A percentile compares a stretch with the other conserved stretches of the same genome.
Evolutionary conservation across 1,284 basidiomycete species (phyloP).

Genomic region (Trametes polyzona): DNA sequence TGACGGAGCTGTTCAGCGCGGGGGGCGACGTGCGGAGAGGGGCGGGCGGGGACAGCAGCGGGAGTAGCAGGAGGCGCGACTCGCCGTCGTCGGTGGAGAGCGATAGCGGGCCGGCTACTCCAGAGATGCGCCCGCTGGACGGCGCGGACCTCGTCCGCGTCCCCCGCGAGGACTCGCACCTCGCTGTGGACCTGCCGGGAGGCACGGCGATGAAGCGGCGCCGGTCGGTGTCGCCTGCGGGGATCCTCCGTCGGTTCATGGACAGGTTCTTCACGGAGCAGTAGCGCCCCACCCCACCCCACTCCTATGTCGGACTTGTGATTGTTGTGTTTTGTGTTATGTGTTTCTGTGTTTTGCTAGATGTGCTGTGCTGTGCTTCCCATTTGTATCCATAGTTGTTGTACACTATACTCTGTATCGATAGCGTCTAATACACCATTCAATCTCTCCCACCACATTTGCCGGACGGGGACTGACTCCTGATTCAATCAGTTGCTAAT

Average conservation of each 20-base stretch:
- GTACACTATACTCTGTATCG: too few species aligned
- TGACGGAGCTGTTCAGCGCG: too few species aligned
- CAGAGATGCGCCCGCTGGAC: slow-evolving; percentile 17
- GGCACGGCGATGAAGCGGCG: slow-evolving; percentile 4
- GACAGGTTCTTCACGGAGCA: slow-evolving; percentile 25
- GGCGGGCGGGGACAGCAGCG: background rate
- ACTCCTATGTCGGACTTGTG: background rate
- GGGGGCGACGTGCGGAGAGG: background rate
- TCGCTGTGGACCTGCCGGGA: background rate
- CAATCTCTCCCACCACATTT: too few species aligned
- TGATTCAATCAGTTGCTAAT: too few species aligned
- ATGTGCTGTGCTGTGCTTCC: too few species aligned
- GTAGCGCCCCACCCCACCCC: background rate
- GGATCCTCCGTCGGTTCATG: slow-evolving; percentile 26
- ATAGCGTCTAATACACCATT: too few species aligned
- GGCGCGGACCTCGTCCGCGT: slow-evolving; percentile 3
- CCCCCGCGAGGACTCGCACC: background rate
- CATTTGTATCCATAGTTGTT: background rate
- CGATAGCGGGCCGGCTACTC: slow-evolving; percentile 8
- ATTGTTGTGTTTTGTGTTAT: background rate
- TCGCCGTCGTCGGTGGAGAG: slow-evolving; percentile 16
- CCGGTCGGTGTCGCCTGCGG: slow-evolving; percentile 11
- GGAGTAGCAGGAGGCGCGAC: background rate
- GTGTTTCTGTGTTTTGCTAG: too few species aligned
- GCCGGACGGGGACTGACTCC: too few species aligned